Evolutionary conservation across 192 early-diverging fungal genomes (phyloP), one percentile per base, ranked within the genome.

Genomic region (Anaeromyces robustus): DNA sequence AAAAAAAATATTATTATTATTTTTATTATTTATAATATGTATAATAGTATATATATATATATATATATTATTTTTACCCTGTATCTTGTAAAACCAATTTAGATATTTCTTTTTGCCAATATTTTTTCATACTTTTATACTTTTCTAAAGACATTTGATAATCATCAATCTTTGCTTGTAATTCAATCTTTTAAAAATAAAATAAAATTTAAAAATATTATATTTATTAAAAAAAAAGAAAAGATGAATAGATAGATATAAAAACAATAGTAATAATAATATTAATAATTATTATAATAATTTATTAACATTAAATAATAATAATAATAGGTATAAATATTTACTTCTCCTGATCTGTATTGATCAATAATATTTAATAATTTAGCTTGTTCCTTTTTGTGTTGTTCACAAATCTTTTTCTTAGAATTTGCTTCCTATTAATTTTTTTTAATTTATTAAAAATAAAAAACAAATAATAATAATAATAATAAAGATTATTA

Each of bases 91-190:
- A 82, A 0, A 88, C 81, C 28, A 95, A 80, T 32, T 83, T 83
- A 16, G 82, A 29, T 52, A 86, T 83, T 2, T 85, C 81, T 12
- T 85, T 85, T 29, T 85, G 86, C 86, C 89, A 92, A 77, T 89
- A 89, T 80, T 89, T 87, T 29, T 84, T 86, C 81, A 86, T 29
- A 85, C 86, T 31, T 82, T 83, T n/a, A 80, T 84, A 29, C 92
- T 92, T 30, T 14, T 81, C 83, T 39, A 92, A 83, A 0, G 84
- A 84, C 12, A 89, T 88, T 82, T 93, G 88, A 77, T 86, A 83
- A 81, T 92, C 91, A 77, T 94, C 93, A n/a, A 92, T 80, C 30
- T 90, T 85, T 77, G 90, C 87, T 89, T 78, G 93, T 88, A 32
- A 87, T 87, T 18, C 77, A 85, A 88, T 77, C 86, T 85, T 11